Evolutionary conservation across 805 yeast species (phyloP).

Genomic region (Lachancea kluyveri): DNA sequence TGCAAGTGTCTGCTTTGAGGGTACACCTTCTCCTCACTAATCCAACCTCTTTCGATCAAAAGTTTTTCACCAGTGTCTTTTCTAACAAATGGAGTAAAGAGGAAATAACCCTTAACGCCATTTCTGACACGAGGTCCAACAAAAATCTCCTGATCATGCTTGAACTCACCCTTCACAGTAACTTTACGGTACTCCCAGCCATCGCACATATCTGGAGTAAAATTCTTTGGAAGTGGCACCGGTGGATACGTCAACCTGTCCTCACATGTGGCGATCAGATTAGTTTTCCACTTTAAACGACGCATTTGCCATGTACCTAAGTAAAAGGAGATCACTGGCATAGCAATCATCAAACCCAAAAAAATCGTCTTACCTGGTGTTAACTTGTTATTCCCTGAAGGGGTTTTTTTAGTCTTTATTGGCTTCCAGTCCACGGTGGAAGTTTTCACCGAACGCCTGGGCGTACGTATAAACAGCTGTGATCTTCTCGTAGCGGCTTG

Average conservation of each 20-base stretch:
- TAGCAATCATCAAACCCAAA: constrained; percentile 44
- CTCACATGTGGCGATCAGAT: constrained; percentile 76
- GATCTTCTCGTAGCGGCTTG: neutral
- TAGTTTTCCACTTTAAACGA: constrained; percentile 82
- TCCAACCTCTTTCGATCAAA: constrained; percentile 89
- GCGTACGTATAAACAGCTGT: neutral
- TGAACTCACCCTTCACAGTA: constrained; percentile 67
- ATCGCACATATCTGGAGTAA: constrained; percentile 56
- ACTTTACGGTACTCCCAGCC: constrained; percentile 83
- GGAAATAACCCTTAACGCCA: constrained; percentile 67
- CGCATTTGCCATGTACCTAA: constrained; percentile 92
- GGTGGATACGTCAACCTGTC: constrained; percentile 72
- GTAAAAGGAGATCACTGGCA: constrained; percentile 82
- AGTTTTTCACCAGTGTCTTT: constrained; percentile 54
- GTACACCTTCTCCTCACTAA: constrained; percentile 56
- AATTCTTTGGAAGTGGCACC: constrained; percentile 59
- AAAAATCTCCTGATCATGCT: constrained; percentile 80
- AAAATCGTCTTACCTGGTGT: constrained; percentile 29
- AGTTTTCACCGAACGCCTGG: constrained; percentile 41
- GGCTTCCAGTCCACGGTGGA: constrained; percentile 85
- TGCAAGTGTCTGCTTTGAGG: constrained; percentile 54
- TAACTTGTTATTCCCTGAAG: constrained; percentile 35
- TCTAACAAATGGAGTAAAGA: constrained; percentile 78
- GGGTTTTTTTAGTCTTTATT: constrained; percentile 41
- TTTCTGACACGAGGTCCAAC: constrained; percentile 84